Conservation (phyloP, 1,284 basidiomycete genomes). For the Trametes polyzona region DNA sequence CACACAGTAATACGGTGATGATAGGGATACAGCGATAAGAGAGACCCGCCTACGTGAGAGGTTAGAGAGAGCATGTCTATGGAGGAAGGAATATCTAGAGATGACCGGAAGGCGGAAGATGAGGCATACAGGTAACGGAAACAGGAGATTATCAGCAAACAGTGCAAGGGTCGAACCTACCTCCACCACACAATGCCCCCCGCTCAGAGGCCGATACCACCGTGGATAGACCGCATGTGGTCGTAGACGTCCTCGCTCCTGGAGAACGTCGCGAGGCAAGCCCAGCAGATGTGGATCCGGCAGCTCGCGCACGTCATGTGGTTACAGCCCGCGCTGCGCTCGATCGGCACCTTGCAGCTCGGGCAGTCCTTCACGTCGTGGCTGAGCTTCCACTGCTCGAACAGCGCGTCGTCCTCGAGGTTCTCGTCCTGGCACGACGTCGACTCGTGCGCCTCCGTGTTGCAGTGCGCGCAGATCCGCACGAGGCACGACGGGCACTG, state of each 20-base stretch:
- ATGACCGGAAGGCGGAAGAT: no score
- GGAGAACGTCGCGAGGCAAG: conserved; percentile 67
- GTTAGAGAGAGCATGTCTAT: no score
- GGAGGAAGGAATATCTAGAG: no score
- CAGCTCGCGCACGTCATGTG: conserved; percentile 75
- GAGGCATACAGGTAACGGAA: no score
- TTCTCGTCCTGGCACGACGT: conserved; percentile 59
- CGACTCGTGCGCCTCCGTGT: conserved; percentile 67
- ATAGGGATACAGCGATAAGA: no score
- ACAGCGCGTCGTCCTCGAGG: conserved; percentile 52
- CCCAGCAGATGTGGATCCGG: conserved; percentile 77
- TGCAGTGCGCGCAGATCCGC: conserved; percentile 69
- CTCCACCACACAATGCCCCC: no score
- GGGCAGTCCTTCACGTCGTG: conserved; percentile 75
- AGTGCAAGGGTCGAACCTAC: no score
- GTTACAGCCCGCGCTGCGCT: conserved; percentile 73
- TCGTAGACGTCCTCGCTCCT: conserved; percentile 60
- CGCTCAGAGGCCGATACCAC: conserved; percentile 42
- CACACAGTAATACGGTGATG: no score
- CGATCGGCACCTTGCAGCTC: conserved; percentile 65
- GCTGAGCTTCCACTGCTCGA: conserved; percentile 59
- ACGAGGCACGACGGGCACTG: conserved; percentile 74
- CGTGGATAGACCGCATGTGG: conserved; percentile 58
- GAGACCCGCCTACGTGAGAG: no score
- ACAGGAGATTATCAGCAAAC: no score